phyloP scores from a whole-genome alignment of 2,329 filamentous ascomycete genomes.

The Cucurbitaria berberidis region DNA sequence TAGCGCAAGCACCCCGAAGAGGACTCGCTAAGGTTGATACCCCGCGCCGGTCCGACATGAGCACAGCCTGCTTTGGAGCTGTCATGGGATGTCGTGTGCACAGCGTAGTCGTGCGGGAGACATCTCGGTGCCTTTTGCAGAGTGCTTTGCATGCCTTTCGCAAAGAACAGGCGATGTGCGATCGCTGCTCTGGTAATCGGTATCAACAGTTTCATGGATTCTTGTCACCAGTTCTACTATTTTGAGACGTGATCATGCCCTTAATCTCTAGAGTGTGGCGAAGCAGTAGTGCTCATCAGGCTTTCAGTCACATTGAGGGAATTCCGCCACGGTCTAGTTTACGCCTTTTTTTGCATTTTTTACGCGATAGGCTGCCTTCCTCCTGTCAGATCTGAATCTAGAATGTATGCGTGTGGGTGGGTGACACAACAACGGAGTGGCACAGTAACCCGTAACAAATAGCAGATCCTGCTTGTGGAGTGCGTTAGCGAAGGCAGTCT shows the following conservation, averaged over 20 bases:
- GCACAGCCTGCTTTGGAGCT: neutral
- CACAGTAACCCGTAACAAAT: neutral
- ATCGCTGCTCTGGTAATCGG: neutral
- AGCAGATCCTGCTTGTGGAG: neutral
- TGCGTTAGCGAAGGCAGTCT: slow-evolving; percentile 1
- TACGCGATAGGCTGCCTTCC: neutral
- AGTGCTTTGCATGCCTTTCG: neutral
- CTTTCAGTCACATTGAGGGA: neutral
- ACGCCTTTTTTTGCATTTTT: neutral
- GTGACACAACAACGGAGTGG: slow-evolving; percentile 5
- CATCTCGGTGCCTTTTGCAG: neutral
- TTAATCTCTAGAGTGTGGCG: neutral
- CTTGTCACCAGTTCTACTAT: neutral
- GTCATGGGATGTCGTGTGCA: neutral
- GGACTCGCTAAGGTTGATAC: neutral
- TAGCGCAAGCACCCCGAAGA: slow-evolving; percentile 21
- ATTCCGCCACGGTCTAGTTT: neutral
- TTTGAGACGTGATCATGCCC: neutral
- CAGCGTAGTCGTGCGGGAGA: neutral
- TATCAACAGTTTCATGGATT: neutral
- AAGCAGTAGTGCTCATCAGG: neutral
- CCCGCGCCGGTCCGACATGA: slow-evolving; percentile 2
- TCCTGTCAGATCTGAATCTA: neutral
- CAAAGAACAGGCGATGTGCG: neutral
- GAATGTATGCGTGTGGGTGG: neutral